Conservation (phyloP, 2,329 filamentous ascomycete genomes). For the Mycocentrospora acerina region DNA sequence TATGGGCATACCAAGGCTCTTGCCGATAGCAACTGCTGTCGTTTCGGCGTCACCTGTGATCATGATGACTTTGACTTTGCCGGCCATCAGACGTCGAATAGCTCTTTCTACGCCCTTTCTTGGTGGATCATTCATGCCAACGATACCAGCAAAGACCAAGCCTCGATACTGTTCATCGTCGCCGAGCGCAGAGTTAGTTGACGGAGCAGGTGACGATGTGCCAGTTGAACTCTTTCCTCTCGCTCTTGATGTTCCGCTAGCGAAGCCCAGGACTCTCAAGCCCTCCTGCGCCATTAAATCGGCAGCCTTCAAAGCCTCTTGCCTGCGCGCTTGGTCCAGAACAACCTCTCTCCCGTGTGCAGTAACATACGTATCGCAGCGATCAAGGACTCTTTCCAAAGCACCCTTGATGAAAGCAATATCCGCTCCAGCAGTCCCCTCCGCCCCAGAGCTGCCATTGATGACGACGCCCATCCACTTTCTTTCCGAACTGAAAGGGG, state of each 20-base stretch:
- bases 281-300: slow-evolving; percentile 87
- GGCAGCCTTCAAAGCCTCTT: slow-evolving; percentile 76
- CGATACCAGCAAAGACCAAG: slow-evolving; percentile 85
- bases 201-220: slow-evolving; percentile 28
- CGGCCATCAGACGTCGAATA: slow-evolving; percentile 86
- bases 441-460: slow-evolving; percentile 51
- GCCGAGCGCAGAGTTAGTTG: slow-evolving; percentile 32
- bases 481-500: slow-evolving; percentile 92
- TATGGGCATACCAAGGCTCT: slow-evolving; percentile 92
- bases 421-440: slow-evolving; percentile 63
- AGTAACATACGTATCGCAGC: slow-evolving; percentile 89
- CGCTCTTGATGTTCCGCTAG: slow-evolving; percentile 67
- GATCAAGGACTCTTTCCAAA: slow-evolving; percentile 79
- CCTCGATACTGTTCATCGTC: slow-evolving; percentile 78
- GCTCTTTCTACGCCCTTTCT: slow-evolving; percentile 86
- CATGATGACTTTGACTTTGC: slow-evolving; percentile 97
- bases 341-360: slow-evolving; percentile 83
- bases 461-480: slow-evolving; percentile 99
- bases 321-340: slow-evolving; percentile 72
- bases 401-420: slow-evolving; percentile 95
- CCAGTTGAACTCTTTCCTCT: slow-evolving; percentile 34
- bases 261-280: slow-evolving; percentile 87
- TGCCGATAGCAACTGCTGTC: slow-evolving; percentile 90
- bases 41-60: slow-evolving; percentile 97
- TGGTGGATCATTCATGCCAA: slow-evolving; percentile 97